A percentile compares a stretch with the other conserved stretches of the same genome.
Conservation (phyloP, 2,329 filamentous ascomycete genomes). For the Paramyrothecium sp. region DNA sequence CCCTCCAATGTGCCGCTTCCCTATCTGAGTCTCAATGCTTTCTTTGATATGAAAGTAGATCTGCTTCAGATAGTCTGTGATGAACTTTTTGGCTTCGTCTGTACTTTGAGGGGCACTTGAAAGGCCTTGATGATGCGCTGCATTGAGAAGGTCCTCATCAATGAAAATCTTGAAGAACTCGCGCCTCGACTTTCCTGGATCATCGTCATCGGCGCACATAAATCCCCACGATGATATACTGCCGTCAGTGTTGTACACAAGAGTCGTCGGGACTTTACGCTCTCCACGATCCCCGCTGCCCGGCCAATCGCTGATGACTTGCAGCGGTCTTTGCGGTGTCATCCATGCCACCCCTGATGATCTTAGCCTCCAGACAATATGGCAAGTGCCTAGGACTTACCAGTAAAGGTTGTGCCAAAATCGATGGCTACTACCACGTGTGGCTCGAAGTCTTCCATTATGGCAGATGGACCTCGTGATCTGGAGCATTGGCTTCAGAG, state of each 20-base stretch:
- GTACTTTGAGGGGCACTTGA: too few relatives aligned
- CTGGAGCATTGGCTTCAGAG: too few relatives aligned
- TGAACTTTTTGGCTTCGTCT: too few relatives aligned
- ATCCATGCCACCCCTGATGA: slow-evolving; percentile 33
- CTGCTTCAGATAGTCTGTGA: slow-evolving; percentile 46
- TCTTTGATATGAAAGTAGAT: slow-evolving; percentile 49
- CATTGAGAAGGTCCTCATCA: slow-evolving; percentile 41
- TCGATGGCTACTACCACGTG: slow-evolving; percentile 42
- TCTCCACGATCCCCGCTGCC: slow-evolving; percentile 50
- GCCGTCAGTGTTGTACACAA: slow-evolving; percentile 43
- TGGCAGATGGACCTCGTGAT: too few relatives aligned
- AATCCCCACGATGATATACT: slow-evolving; percentile 52
- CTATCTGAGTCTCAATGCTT: slow-evolving; percentile 38
- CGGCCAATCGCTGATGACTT: slow-evolving; percentile 52
- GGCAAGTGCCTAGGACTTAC: slow-evolving; percentile 15
- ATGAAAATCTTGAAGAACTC: slow-evolving; percentile 59
- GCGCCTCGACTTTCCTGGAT: slow-evolving; percentile 30
- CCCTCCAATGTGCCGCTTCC: slow-evolving; percentile 30
- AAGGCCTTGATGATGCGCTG: slow-evolving; percentile 35
- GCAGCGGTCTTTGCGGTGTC: slow-evolving; percentile 37
- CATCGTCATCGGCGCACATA: slow-evolving; percentile 46
- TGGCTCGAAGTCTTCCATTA: slow-evolving; percentile 21
- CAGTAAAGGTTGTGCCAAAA: slow-evolving; percentile 45
- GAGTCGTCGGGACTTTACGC: slow-evolving; percentile 52
- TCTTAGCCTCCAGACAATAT: slow-evolving; percentile 3